Conservation (phyloP, 805 yeast species). For the Saccharomycopsis fibuligera region DNA sequence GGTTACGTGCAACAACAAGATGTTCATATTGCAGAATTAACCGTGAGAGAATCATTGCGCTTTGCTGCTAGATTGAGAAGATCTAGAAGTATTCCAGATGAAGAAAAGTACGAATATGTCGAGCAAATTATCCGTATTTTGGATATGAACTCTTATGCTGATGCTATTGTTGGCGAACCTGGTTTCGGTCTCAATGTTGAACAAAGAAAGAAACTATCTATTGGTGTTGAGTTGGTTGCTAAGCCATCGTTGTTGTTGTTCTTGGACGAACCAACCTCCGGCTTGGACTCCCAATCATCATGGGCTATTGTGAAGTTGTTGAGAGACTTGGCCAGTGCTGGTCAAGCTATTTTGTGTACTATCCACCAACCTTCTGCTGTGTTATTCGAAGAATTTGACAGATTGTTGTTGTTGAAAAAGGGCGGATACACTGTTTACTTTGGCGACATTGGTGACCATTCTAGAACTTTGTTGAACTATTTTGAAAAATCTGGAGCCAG, state of each 20-base stretch:
- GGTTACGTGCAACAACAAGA: constrained; percentile 61
- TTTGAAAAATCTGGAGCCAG: constrained; percentile 65
- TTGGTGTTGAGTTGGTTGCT: constrained; percentile 51
- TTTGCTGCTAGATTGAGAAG: constrained; percentile 48
- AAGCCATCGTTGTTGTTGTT: constrained; percentile 47
- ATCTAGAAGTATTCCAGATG: constrained; percentile 32
- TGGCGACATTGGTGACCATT: constrained; percentile 57
- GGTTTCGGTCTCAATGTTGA: constrained; percentile 50
- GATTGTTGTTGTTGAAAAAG: constrained; percentile 39
- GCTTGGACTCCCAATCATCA: constrained; percentile 53
- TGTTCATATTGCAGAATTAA: constrained; percentile 43
- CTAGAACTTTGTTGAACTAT: constrained; percentile 46
- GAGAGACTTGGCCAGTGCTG: constrained; percentile 38
- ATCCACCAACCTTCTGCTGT: constrained; percentile 52
- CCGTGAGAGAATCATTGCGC: constrained; percentile 48
- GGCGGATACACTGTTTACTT: constrained; percentile 54
- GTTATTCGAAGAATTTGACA: constrained; percentile 41
- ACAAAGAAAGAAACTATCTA: constrained; percentile 47
- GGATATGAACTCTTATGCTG: constrained; percentile 47
- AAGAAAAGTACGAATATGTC: constrained; percentile 44
- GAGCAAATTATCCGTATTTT: constrained; percentile 44
- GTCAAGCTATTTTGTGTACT: constrained; percentile 50
- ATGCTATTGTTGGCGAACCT: constrained; percentile 42
- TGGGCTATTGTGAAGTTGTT: constrained; percentile 44
- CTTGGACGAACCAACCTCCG: constrained; percentile 58